Conservation (phyloP, 805 yeast species). For the Cyberlindnera mrakii region DNA sequence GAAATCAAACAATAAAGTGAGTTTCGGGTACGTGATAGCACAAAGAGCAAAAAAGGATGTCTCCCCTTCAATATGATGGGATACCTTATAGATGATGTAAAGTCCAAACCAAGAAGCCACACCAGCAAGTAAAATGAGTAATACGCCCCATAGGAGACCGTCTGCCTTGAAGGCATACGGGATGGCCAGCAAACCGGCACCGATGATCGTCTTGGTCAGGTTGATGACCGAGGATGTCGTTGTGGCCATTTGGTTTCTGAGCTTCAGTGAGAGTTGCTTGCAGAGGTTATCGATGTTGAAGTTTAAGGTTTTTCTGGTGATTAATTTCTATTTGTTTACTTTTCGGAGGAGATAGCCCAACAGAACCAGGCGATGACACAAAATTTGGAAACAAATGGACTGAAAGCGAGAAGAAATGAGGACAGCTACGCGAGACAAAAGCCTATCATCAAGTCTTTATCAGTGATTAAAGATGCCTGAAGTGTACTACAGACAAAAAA, state of each 20-base stretch:
- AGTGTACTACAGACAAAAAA: too few relatives aligned
- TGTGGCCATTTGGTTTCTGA: conserved; percentile 15
- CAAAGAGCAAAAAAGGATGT: conserved; percentile 72
- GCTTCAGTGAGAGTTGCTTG: conserved; percentile 1
- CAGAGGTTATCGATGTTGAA: background rate
- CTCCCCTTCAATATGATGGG: conserved; percentile 45
- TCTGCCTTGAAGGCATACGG: conserved; percentile 68
- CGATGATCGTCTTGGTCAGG: conserved; percentile 70
- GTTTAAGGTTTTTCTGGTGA: background rate
- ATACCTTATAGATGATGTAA: conserved; percentile 52
- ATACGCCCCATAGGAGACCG: conserved; percentile 53
- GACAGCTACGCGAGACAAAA: too few relatives aligned
- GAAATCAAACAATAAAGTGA: conserved; percentile 64
- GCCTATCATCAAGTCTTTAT: too few relatives aligned
- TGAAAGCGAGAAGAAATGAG: too few relatives aligned
- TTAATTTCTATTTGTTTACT: too few relatives aligned
- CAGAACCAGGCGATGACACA: too few relatives aligned
- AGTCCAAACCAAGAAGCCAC: conserved; percentile 63
- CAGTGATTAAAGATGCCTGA: too few relatives aligned
- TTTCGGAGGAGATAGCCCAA: too few relatives aligned
- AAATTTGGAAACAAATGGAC: too few relatives aligned
- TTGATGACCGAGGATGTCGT: conserved; percentile 53
- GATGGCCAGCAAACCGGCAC: conserved; percentile 75
- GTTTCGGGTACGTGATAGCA: conserved; percentile 63
- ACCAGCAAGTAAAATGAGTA: conserved; percentile 56